A percentile compares a stretch with the other conserved stretches of the same genome.
Evolutionary conservation across 495 filamentous ascomycete species (phyloP).

Genomic region (Sordaria brevicollis): DNA sequence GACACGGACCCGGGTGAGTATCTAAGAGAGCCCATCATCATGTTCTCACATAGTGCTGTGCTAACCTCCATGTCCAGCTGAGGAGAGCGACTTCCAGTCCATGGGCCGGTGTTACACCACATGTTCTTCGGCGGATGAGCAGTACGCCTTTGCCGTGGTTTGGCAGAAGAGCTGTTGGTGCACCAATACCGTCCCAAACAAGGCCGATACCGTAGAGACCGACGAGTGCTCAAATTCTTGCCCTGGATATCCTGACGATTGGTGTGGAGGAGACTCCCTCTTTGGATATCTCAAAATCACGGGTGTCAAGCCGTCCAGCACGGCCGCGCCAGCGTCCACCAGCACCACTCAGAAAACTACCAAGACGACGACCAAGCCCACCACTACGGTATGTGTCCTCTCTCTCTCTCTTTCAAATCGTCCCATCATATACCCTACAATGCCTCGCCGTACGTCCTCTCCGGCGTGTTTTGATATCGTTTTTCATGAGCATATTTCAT

Average conservation of each 20-base stretch:
- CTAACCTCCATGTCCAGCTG: conserved; percentile 14
- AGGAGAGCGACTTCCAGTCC: conserved; percentile 32
- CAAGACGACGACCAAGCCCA: not conserved
- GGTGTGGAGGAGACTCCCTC: conserved; percentile 28
- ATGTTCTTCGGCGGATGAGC: conserved; percentile 13
- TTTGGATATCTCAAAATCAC: conserved; percentile 31
- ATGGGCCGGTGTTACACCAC: conserved; percentile 32
- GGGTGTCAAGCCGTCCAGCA: conserved; percentile 18
- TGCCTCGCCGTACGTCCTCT: not conserved
- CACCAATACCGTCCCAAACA: conserved; percentile 24
- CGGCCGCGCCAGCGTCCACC: conserved; percentile 6
- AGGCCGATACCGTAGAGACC: conserved; percentile 19
- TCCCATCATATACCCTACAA: not conserved
- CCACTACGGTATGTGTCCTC: conserved; percentile 11
- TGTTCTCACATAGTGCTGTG: not conserved
- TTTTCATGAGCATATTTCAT: not conserved
- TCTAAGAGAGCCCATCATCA: not conserved
- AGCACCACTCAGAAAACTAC: not conserved
- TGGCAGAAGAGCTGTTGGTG: conserved; percentile 34
- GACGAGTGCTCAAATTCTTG: conserved; percentile 24
- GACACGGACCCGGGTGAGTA: conserved; percentile 1
- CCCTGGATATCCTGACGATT: conserved; percentile 31
- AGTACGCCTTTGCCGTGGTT: conserved; percentile 31
- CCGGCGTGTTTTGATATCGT: not conserved
- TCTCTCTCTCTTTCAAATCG: not conserved